Conservation (phyloP, 2,329 filamentous ascomycete species). For the Aulographum hederae region DNA sequence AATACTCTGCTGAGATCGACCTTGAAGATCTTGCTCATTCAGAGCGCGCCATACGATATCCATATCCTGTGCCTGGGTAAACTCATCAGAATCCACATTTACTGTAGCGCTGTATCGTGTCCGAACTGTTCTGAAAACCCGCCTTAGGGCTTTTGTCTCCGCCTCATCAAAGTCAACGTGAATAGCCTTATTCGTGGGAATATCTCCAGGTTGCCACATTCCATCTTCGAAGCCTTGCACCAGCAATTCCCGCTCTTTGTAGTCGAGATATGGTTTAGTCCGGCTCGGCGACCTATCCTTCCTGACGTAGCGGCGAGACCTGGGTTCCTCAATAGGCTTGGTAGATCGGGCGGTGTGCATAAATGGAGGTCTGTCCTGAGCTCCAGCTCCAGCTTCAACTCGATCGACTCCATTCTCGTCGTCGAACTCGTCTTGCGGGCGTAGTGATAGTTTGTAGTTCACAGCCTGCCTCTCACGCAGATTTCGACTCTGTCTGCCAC, state of each 20-base stretch:
- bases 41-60: not conserved
- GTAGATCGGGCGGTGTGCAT: too few species aligned
- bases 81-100: not conserved
- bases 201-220: not conserved
- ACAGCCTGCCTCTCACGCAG: too few species aligned
- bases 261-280: constrained; percentile 2
- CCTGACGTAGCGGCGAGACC: too few species aligned
- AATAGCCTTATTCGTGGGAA: constrained; percentile 1
- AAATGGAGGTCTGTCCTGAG: too few species aligned
- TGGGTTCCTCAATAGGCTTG: too few species aligned
- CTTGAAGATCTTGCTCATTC: not conserved
- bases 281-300: too few species aligned
- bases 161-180: not conserved
- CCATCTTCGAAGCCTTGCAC: not conserved
- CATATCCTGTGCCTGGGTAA: not conserved
- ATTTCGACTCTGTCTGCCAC: too few species aligned
- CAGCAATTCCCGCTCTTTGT: not conserved
- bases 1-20: not conserved
- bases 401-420: too few species aligned
- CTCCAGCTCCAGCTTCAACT: too few species aligned
- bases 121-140: not conserved
- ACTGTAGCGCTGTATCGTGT: not conserved
- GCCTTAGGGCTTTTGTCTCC: not conserved
- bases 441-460: too few species aligned
- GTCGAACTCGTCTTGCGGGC: too few species aligned